Conservation (phyloP, 768 basidiomycete species). For the Neoboletus subvelutipes region DNA sequence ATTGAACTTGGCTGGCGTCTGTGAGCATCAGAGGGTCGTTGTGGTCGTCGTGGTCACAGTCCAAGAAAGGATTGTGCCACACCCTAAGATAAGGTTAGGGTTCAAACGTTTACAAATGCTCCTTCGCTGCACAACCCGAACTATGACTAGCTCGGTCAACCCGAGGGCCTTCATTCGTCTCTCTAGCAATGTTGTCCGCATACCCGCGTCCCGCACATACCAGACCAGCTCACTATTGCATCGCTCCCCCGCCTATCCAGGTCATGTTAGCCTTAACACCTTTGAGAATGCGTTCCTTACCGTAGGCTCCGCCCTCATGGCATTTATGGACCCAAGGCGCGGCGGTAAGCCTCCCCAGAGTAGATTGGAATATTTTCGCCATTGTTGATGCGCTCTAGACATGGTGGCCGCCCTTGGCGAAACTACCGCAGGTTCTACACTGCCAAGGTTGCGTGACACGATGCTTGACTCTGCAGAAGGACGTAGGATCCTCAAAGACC, state of each 20-base stretch:
- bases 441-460: constrained; percentile 70
- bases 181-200: neutral
- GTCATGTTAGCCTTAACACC: constrained; percentile 76
- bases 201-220: constrained; percentile 7
- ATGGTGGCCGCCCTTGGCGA: constrained; percentile 95
- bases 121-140: too few species aligned
- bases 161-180: neutral
- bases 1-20: neutral
- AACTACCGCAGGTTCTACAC: constrained; percentile 79
- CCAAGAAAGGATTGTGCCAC: neutral
- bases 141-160: constrained; percentile 1
- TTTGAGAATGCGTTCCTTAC: constrained; percentile 87
- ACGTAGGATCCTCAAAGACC: constrained; percentile 74
- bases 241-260: constrained; percentile 59
- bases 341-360: constrained; percentile 58
- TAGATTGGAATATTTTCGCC: neutral
- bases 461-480: constrained; percentile 85
- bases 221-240: constrained; percentile 10
- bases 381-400: constrained; percentile 48
- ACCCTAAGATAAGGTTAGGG: constrained; percentile 24
- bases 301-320: constrained; percentile 81
- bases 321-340: constrained; percentile 75
- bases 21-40: neutral
- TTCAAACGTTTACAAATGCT: too few species aligned
- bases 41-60: neutral